Base-by-base conservation (phyloP, 1,139 yeast genomes). In the Yamadazyma taylorii region DNA sequence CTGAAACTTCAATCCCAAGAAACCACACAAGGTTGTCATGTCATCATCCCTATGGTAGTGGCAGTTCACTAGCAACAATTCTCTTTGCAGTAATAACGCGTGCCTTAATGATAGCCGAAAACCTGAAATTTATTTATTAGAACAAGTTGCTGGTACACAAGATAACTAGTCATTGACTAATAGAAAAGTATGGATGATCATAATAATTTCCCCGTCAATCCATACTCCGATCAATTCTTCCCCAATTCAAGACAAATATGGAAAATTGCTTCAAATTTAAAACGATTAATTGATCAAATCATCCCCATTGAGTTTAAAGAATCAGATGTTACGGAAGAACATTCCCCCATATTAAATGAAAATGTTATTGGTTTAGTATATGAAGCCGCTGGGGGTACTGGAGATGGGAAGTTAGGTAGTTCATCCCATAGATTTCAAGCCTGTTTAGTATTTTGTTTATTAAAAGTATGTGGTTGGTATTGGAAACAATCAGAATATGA, bases 381-480 rank as follows among this genome's bases (percentile, higher is more conserved):
- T 40, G 73, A 72, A 31, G 94, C 96, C 3, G 95, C 95, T 14
- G 95, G 95, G 9, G 96, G 96, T 14, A 71, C 73, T 39, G 85
- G 87, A 3, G 61, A 73, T 32, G 87, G 90, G 12, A 60, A 66
- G 37, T 49, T 53, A 10, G 84, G 81, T 1, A 63, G 83, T 0
- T 70, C 84, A 3, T 69, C 82, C 1, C 68, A 73, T 48, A 77
- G 79, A 51, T 87, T 85, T 55, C 76, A 83, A 36, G 83, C 90
- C 0, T 70, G 78, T 17, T 58, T 87, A 36, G 70, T 85, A 2
- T 88, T 84, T 60, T 80, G 85, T 36, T 66, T 88, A 41, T 63
- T 88, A 43, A 81, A 78, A 49, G 92, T 85, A n/a, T 75, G 85
- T 36, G 77, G 74, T 25, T 88, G 96, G 96, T 86, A 85, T 58